Evolutionary conservation across 306 rosid species (phyloP), one percentile per base, ranked within the genome.

Genomic region (Arachis hypogaea): DNA sequence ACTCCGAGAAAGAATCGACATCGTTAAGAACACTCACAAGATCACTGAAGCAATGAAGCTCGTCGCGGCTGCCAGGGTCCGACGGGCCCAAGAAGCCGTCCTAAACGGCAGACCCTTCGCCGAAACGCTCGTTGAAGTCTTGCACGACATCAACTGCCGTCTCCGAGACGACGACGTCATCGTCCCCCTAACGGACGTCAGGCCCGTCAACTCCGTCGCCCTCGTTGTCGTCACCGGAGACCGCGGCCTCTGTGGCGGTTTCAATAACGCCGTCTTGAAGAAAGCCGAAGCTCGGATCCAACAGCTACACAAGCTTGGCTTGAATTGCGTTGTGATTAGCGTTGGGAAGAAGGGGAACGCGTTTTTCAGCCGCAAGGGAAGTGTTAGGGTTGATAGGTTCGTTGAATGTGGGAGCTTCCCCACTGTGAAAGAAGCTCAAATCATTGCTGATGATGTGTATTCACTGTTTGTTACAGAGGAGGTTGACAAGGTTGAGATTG

Each of bases 11-110:
- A 83, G 97, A 85, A 86, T 86, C n/a, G 68, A 72, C 7, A 22
- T 89, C 4, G 72, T 89, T 9, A 82, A 83, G 61, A 88, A 59
- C 75, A 88, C 85, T 8, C 92, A 82, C 38, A 92, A 88, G 75
- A 85, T 92, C 82, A 88, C 93, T 11, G 92, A 89, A 67, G 90
- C 93, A 30, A 89, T 92, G 96, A 92, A 82, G 75, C 90, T 92
- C 0, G 92, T 92, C 5, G 75, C 97, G n/a, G 93, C 87, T 1
- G 92, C 97, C 5, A 82, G 83, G 58, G 88, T 92, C 47, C 92
- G 96, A 3, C 83, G 93, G 67, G 96, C 96, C 6, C 97, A 88
- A 72, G 96, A 92, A 54, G 96, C 90, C 6, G 96, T 89, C 61
- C 79, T 92, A 67, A 89, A 69, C 52, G 83, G 89, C 43, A 82